Conservation (phyloP, 495 filamentous ascomycete genomes). For the Aspergillus steynii region DNA sequence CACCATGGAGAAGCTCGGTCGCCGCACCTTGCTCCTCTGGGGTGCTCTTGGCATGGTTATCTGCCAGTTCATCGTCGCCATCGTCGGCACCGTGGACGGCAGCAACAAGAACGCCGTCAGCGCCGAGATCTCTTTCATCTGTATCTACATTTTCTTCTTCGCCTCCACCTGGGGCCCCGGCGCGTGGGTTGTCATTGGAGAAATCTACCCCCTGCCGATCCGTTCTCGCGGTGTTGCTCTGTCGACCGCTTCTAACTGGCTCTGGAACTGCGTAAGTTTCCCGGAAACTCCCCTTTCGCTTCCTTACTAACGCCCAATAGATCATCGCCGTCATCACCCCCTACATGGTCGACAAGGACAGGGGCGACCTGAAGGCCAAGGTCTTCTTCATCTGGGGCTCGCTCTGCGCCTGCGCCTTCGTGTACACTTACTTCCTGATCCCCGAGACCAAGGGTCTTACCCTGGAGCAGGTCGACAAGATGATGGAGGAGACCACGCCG, state of each 20-base stretch:
- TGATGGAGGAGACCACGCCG: constrained; percentile 84
- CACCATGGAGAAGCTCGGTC: constrained; percentile 77
- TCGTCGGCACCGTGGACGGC: constrained; percentile 64
- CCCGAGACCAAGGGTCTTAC: constrained; percentile 86
- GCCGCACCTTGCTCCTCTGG: constrained; percentile 78
- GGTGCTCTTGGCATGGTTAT: constrained; percentile 79
- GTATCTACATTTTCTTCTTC: constrained; percentile 77
- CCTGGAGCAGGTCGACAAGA: constrained; percentile 86
- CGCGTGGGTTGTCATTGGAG: constrained; percentile 83
- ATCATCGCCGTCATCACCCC: constrained; percentile 74
- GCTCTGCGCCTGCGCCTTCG: constrained; percentile 62
- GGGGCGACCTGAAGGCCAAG: constrained; percentile 70
- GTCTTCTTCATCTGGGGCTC: constrained; percentile 87
- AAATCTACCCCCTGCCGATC: constrained; percentile 84
- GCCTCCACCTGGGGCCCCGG: constrained; percentile 72
- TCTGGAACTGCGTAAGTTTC: constrained; percentile 65
- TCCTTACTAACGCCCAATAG: constrained; percentile 14
- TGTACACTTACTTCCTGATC: constrained; percentile 80
- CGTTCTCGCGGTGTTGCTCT: constrained; percentile 78
- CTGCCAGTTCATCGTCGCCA: constrained; percentile 84
- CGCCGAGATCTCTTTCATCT: constrained; percentile 74
- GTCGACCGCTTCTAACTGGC: constrained; percentile 84
- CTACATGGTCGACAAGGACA: constrained; percentile 69
- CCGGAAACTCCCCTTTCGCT: neutral
- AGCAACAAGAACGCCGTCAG: constrained; percentile 53